Base-by-base conservation (phyloP, 2,329 filamentous ascomycete genomes). In the Claviceps capensis region DNA sequence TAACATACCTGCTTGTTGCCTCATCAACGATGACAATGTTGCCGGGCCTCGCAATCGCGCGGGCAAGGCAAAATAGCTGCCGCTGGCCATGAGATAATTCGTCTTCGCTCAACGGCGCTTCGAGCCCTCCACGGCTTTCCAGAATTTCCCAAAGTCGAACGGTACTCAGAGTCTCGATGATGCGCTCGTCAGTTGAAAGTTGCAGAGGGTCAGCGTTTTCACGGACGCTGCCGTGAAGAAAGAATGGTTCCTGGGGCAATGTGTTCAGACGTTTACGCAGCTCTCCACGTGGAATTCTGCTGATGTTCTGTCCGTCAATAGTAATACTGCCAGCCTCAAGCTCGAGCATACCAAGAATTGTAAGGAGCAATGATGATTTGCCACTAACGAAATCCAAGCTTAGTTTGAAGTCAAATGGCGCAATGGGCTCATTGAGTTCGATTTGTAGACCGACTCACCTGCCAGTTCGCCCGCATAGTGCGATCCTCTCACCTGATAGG, bases 231-330 rank as follows among this genome's bases (percentile, higher is more conserved):
- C 72, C 75, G 1, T 68, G 67, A 4, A 79, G 61, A 19, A 76
- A 68, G 53, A 77, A 71, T 0, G 73, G 66, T 46, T 79, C 75
- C 61, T 80, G 77, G 0, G 77, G 70, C 1, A 78, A 60, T 1
- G 67, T 67, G 34, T 71, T 69, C 6, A 79, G 60, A 1, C 60
- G 53, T 0, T 55, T 48, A 0, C 64, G 59, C 1, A 67, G 46
- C 5, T 53, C 51, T 6, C 61, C 52, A 5, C 61, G 57, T 0
- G 58, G 54, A 1, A 65, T 38, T 0, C 47, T 56, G 2, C 58
- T 53, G 9, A 65, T 56, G 44, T 75, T 67, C 1, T 74, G 52
- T 1, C 64, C 67, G 51, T 78, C 75, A 9, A 79, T 65, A 1
- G 54, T 60, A 14, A 79, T 73, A 4, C 44, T 62, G 0, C 72